A percentile compares a stretch with the other conserved stretches of the same genome.
Evolutionary conservation across 495 filamentous ascomycete species (phyloP).

Genomic region (Penicillium desertorum): DNA sequence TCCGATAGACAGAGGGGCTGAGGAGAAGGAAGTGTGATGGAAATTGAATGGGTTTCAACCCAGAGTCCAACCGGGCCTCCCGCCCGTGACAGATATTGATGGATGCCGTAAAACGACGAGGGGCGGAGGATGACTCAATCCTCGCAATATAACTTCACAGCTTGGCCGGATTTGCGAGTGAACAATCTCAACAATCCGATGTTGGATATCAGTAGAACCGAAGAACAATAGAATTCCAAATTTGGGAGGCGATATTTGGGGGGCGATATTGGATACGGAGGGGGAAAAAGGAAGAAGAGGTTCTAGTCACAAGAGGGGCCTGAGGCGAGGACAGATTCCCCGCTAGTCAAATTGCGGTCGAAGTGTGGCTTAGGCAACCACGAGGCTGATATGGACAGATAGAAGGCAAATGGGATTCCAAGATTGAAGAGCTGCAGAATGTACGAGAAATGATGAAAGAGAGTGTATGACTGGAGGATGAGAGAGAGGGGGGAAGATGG

Average conservation of each 20-base stretch:
- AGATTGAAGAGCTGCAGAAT: neutral
- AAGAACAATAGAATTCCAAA: neutral
- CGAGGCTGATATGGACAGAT: slow-evolving; percentile 6
- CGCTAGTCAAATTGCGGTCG: slow-evolving; percentile 12
- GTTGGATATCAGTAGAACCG: neutral
- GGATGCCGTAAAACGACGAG: slow-evolving; percentile 3
- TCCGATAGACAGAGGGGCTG: neutral
- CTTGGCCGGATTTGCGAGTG: neutral
- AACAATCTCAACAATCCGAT: neutral
- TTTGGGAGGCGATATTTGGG: neutral
- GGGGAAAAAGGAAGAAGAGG: slow-evolving; percentile 7
- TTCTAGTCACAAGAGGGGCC: slow-evolving; percentile 11
- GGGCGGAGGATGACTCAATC: neutral
- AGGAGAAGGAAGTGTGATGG: neutral
- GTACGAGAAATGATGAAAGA: slow-evolving; percentile 3
- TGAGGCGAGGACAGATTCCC: slow-evolving; percentile 11
- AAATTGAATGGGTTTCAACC: neutral
- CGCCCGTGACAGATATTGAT: slow-evolving; percentile 13
- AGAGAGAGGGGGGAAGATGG: neutral
- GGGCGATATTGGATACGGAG: slow-evolving; percentile 2
- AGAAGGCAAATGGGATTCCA: neutral
- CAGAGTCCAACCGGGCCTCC: slow-evolving; percentile 11
- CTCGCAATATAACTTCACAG: neutral
- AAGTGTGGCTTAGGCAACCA: slow-evolving; percentile 9
- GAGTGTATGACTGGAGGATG: slow-evolving; percentile 6